Base-by-base conservation (phyloP, 805 yeast genomes). In the Wickerhamiella allomyrinae region DNA sequence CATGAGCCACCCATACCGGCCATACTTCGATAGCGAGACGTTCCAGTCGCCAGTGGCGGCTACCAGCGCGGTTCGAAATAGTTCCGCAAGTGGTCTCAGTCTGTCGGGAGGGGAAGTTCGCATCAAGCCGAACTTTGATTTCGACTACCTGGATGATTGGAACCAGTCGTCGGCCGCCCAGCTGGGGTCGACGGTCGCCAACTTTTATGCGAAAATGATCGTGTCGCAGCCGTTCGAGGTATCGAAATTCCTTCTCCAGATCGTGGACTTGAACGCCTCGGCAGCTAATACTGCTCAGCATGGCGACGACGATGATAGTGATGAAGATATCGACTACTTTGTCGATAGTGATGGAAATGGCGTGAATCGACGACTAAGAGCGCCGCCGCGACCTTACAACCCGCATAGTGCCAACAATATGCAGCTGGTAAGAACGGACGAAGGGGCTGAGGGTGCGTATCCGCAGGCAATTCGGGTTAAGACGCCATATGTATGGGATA, bases 221-320 rank as follows among this genome's bases (percentile, higher is more conserved):
- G 56, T 82, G 7, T 72, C 83, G 15, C 96, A 91, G 60, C 97
- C 98, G 2, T 78, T 87, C 59, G 96, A 89, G 51, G 79, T 83
- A 14, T 74, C 82, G 5, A 69, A 89, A 42, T 67, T 84, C 49
- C 66, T 87, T 21, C 61, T 86, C 43, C 97, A 91, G 59, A 79
- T 83, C 11, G 94, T 94, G 3, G 73, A 46, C n/a, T 47, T 42
- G 3, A 27, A 27, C 14, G 31, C 31, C 6, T n/a, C 17, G 17
- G 17, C 31, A 3, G 15, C 15, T 8, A 14, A 27, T 27, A 27
- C 14, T 13, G 17, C 31, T 8, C 6, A 49, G 20, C 49, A 38
- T 37, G 55, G 44, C 25, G 52, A 44, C 3, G 47, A 40, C 10
- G 57, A 49, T 20, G 57, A 48, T 20, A 65, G 62, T 9, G 70